phyloP scores from a whole-genome alignment of 257 asterid genomes.

The Forsythia suspensa region DNA sequence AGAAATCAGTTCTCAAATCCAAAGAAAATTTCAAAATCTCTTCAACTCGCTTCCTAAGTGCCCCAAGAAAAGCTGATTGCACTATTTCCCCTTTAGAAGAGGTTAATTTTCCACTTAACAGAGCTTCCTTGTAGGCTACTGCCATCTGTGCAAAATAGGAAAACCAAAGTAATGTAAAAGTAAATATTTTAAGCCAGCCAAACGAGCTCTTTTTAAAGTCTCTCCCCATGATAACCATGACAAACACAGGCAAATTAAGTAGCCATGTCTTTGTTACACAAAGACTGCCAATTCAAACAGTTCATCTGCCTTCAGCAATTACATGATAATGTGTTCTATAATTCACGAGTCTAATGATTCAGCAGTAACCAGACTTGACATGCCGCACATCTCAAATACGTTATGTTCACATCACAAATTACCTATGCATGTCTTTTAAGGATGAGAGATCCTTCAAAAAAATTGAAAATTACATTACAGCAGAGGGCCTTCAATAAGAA shows the following conservation, averaged over 20 bases:
- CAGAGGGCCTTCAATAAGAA: not conserved
- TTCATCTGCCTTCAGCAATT: not conserved
- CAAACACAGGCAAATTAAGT: not conserved
- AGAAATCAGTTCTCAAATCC: slow-evolving; percentile 33
- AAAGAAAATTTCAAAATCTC: slow-evolving; percentile 47
- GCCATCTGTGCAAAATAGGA: slow-evolving; percentile 54
- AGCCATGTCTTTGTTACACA: not conserved
- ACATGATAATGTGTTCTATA: not conserved
- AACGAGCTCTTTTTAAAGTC: not conserved
- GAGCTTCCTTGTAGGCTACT: slow-evolving; percentile 77
- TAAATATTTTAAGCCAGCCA: not conserved
- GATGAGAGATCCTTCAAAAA: not conserved
- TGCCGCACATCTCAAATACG: not conserved
- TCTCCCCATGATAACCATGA: not conserved
- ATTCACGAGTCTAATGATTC: not conserved
- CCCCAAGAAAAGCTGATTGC: slow-evolving; percentile 80
- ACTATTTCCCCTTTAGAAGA: slow-evolving; percentile 59
- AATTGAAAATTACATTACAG: not conserved
- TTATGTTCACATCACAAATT: not conserved
- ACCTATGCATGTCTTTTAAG: not conserved
- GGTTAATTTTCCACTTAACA: slow-evolving; percentile 58
- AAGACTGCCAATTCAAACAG: not conserved
- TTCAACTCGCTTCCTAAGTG: slow-evolving; percentile 78
- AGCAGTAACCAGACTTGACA: not conserved
- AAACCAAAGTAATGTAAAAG: not conserved